Percentiles rank a stretch among this genome's conserved stretches.
phyloP scores from a whole-genome alignment of 768 basidiomycete genomes.

The Lepiota brunneoincarnata region DNA sequence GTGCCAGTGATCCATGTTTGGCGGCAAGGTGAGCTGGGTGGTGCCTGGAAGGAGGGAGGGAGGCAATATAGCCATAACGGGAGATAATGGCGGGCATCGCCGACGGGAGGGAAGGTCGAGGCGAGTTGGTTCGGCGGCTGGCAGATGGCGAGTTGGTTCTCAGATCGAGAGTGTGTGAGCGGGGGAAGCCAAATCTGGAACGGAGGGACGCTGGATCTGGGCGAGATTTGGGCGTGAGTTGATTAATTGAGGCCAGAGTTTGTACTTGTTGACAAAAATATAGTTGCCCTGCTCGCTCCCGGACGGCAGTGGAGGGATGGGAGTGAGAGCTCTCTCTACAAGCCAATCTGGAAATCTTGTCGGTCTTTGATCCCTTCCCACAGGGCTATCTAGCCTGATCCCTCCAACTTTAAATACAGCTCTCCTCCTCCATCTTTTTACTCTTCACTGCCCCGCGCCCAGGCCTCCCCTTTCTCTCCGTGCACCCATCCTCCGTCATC shows the following conservation, averaged over 20 bases:
- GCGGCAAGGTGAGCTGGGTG: constrained; percentile 18
- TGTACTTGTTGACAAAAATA: constrained; percentile 23
- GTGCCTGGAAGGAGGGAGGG: constrained; percentile 10
- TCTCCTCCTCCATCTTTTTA: constrained; percentile 7
- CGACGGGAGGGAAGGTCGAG: constrained; percentile 13
- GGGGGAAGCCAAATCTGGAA: constrained; percentile 7
- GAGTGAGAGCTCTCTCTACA: background rate
- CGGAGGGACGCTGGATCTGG: constrained; percentile 6
- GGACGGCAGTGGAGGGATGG: background rate
- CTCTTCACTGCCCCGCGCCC: constrained; percentile 6
- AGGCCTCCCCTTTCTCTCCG: background rate
- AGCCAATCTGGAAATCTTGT: constrained; percentile 12
- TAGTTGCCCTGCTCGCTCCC: constrained; percentile 14
- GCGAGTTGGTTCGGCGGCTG: constrained; percentile 14
- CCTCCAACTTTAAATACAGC: constrained; percentile 25
- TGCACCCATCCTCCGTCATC: constrained; percentile 16
- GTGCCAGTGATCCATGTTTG: constrained; percentile 1
- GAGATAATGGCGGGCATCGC: constrained; percentile 12
- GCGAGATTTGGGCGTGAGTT: constrained; percentile 15
- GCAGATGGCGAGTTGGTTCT: constrained; percentile 6
- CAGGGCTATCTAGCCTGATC: constrained; percentile 17
- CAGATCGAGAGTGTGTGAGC: constrained; percentile 8
- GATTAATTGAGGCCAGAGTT: constrained; percentile 23
- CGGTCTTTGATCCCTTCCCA: constrained; percentile 13
- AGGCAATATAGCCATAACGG: constrained; percentile 21